Evolutionary conservation across 257 asterid species (phyloP).

Genomic region (Capsicum pubescens): DNA sequence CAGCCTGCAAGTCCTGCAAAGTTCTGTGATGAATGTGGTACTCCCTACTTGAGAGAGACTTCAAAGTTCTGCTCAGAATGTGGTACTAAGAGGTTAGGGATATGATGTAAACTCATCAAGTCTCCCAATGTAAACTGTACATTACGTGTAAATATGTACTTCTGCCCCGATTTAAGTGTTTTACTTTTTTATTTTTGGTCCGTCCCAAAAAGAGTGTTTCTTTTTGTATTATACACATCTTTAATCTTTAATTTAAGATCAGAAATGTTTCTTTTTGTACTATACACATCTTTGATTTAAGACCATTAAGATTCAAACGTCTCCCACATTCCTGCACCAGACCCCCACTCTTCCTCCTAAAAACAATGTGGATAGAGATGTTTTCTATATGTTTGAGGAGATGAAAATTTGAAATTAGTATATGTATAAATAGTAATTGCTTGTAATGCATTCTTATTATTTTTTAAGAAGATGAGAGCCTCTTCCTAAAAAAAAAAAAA

Average conservation of each 20-base stretch:
- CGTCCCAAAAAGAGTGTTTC: too few relatives aligned
- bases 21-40: slow-evolving; percentile 91
- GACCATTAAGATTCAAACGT: too few relatives aligned
- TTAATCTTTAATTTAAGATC: too few relatives aligned
- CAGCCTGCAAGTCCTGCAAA: slow-evolving; percentile 93
- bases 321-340: too few relatives aligned
- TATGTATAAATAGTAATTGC: neutral
- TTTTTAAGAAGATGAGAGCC: slow-evolving; percentile 1
- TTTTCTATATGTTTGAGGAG: neutral
- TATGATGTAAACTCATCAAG: slow-evolving; percentile 38
- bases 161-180: neutral
- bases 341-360: neutral
- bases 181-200: neutral
- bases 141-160: slow-evolving; percentile 21
- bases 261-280: too few relatives aligned
- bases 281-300: too few relatives aligned
- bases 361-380: neutral
- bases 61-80: slow-evolving; percentile 94
- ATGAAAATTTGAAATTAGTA: neutral
- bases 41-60: slow-evolving; percentile 76
- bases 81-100: slow-evolving; percentile 85
- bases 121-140: neutral
- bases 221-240: too few relatives aligned
- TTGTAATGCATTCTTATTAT: neutral
- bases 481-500: neutral